Base-by-base conservation (phyloP, 352 stramenopile genomes). In the Phytopythium chamaehyphon region DNA sequence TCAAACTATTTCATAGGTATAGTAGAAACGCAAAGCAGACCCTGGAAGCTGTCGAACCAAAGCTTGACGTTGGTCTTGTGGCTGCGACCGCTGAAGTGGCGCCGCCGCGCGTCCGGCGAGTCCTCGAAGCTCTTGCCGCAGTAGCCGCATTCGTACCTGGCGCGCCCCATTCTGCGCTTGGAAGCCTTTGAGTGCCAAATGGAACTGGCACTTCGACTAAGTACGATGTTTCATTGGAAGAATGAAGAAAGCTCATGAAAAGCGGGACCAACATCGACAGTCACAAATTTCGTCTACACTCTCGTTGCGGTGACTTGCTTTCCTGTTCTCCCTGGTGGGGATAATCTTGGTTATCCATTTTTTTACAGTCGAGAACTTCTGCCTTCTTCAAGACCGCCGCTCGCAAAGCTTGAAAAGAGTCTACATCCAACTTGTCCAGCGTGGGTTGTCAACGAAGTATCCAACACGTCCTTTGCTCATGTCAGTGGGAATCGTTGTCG, bases 11-110 rank as follows among this genome's bases (percentile, higher is more conserved):
- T 11, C 12, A 18, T 3, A 10, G 2, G 3, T 18, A 12, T 45
- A 12, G 10, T 46, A 21, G 14, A 23, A 18, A 40, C 11, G 3
- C 33, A 12, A 36, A 5, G 16, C 8, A 16, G 21, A 89, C 78
- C 81, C 70, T 62, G 57, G 51, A 90, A 81, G 61, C 79, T 87
- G 58, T 86, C 82, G 67, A 86, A 92, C 77, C 77, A 94, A 44
- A 90, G 70, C 51, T 92, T 90, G 40, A 94, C 83, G 59, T 94
- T 94, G 18, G 69, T 52, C 51, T 83, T 87, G 60, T 94, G 83
- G 51, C 77, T 84, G 48, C 83, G 79, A 0, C 83, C 83, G 9
- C 59, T 68, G 33, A 73, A 72, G 55, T 94, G 83, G 46, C 80
- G 71, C 40, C 71, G 70, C 22, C 83, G 71, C 42, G 81, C 69